phyloP scores from a whole-genome alignment of 805 yeast genomes.

The Yamadazyma scolyti region DNA sequence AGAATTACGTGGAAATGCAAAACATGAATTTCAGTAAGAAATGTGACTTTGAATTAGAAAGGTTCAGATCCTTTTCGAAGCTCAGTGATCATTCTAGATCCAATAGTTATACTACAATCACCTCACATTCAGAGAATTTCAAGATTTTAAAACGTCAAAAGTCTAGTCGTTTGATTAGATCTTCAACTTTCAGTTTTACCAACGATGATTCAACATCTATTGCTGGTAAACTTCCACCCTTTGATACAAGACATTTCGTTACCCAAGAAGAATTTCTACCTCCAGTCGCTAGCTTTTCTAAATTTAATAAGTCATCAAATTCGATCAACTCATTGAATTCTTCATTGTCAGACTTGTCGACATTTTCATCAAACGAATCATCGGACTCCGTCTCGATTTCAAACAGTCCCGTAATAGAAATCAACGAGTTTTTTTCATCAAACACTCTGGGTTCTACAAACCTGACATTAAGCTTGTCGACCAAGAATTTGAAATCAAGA shows the following conservation, averaged over 20 bases:
- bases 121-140: constrained; percentile 21
- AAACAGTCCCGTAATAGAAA: constrained; percentile 20
- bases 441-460: not conserved
- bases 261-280: constrained; percentile 23
- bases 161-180: constrained; percentile 14
- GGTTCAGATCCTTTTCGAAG: constrained; percentile 40
- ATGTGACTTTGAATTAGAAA: constrained; percentile 47
- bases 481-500: constrained; percentile 3
- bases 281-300: constrained; percentile 21
- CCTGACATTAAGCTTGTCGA: not conserved
- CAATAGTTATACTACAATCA: constrained; percentile 26
- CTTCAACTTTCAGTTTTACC: constrained; percentile 23
- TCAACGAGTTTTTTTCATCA: constrained; percentile 12
- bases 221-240: constrained; percentile 1
- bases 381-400: constrained; percentile 16
- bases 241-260: not conserved
- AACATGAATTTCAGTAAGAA: constrained; percentile 28
- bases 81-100: constrained; percentile 32
- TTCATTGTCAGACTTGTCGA: constrained; percentile 16
- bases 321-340: constrained; percentile 16
- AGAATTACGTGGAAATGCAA: constrained; percentile 82
- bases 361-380: constrained; percentile 13
- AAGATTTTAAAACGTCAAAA: constrained; percentile 32
- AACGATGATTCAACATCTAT: constrained; percentile 11
- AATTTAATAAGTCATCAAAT: constrained; percentile 11